Conservation (phyloP, 2,329 filamentous ascomycete species). For the Xylariaceae sp. region DNA sequence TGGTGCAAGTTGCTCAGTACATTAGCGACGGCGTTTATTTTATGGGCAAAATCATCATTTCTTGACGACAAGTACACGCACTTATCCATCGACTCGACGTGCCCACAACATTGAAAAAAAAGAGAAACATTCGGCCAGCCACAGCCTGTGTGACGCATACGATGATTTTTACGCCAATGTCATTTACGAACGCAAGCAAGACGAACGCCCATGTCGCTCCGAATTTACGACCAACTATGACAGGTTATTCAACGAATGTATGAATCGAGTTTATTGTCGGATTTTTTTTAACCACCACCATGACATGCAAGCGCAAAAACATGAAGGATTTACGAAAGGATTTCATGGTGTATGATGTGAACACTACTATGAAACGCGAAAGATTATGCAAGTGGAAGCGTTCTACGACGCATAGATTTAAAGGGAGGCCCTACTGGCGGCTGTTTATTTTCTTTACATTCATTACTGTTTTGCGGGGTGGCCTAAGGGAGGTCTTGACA, state of each 20-base stretch:
- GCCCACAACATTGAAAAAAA: slow-evolving; percentile 19
- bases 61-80: slow-evolving; percentile 29
- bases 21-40: slow-evolving; percentile 42
- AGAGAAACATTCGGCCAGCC: slow-evolving; percentile 28
- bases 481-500: slow-evolving; percentile 2
- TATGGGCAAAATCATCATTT: slow-evolving; percentile 34
- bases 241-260: slow-evolving; percentile 34
- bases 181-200: slow-evolving; percentile 20
- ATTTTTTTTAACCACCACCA: slow-evolving; percentile 17
- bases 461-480: background rate
- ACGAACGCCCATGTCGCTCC: slow-evolving; percentile 27
- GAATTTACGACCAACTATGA: slow-evolving; percentile 31
- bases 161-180: slow-evolving; percentile 30
- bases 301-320: slow-evolving; percentile 32
- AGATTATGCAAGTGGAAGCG: slow-evolving; percentile 24
- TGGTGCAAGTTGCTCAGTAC: slow-evolving; percentile 33
- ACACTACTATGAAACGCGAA: slow-evolving; percentile 23
- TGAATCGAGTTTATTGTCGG: slow-evolving; percentile 28
- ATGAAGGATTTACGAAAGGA: slow-evolving; percentile 21
- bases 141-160: slow-evolving; percentile 29
- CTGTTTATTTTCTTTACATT: slow-evolving; percentile 3
- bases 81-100: slow-evolving; percentile 25
- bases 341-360: slow-evolving; percentile 30
- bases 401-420: slow-evolving; percentile 28
- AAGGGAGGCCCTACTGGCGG: slow-evolving; percentile 15